These are phyloP conservation scores for Mortierella sp. DNA, from an alignment of 371 early-diverging fungal genomes.

Conservation along the genomic window DNA sequence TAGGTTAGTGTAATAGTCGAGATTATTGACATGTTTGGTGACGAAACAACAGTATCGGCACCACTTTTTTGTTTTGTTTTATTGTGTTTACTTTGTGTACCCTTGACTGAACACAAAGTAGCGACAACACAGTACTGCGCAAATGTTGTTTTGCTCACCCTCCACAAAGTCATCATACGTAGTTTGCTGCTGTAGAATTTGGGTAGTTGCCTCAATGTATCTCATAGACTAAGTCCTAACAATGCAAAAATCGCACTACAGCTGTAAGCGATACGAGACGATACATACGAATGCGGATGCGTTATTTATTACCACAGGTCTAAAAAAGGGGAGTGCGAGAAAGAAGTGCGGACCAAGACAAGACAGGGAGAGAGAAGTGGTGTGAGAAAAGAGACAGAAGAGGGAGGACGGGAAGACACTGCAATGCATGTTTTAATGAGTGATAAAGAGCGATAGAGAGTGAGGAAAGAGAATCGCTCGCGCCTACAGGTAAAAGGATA, in stretches of 20 bases:
- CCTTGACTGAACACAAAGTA: background rate
- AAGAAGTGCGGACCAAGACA: too few species aligned
- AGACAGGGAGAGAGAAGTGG: too few species aligned
- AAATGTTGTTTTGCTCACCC: constrained; percentile 4
- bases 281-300: too few species aligned
- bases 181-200: background rate
- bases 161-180: background rate
- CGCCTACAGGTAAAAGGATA: background rate
- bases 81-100: background rate
- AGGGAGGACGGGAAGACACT: too few species aligned
- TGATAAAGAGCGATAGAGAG: too few species aligned
- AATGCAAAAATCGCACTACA: background rate
- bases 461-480: too few species aligned
- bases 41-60: background rate
- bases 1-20: background rate
- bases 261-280: background rate
- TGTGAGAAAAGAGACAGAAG: too few species aligned
- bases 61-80: background rate
- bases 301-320: too few species aligned
- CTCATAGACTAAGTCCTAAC: background rate
- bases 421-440: too few species aligned
- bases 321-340: too few species aligned
- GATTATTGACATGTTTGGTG: background rate
- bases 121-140: background rate
- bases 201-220: background rate